Base-by-base conservation (phyloP, 495 filamentous ascomycete species). In the Daldinia caldariorum region DNA sequence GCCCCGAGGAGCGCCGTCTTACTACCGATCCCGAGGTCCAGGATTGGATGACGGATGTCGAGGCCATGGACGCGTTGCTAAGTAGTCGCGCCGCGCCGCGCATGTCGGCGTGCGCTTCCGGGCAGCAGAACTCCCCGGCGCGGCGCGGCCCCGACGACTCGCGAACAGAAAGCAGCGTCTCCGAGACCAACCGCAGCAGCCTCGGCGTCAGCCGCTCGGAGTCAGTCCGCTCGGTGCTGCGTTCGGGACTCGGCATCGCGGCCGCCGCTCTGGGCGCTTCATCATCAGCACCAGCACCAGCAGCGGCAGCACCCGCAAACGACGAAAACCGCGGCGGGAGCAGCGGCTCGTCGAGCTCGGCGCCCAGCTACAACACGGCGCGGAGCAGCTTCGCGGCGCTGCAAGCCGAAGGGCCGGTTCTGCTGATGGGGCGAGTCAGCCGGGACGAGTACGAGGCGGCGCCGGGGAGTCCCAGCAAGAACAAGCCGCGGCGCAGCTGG, bases 301-400 rank as follows among this genome's bases (percentile, higher is more conserved):
- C 26, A 26, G 26, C 26, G 1, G 26, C 26, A n/a, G n/a, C 26
- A 26, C 26, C 26, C 1, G 3, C 26, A 13, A 57, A 56, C 18
- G 72, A 68, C 6, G 77, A 66, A 20, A 70, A 57, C 7, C 74
- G 78, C 58, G 73, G 77, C 63, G 70, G 74, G 0, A 77, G 77
- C 29, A 78, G 78, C 56, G 77, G 79, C 26, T 26, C 26, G 54
- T 78, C 77, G 35, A 76, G 66, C 74, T 76, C 74, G 13, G 75
- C 85, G n/a, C 88, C 88, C 26, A 90, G 86, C 54, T 93, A 89
- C 75, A 87, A 84, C 39, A 93, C 92, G 0, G 91, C 90, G 6
- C 83, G 84, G 16, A 87, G 87, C 14, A 85, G 83, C 18, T 87
- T 92, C 64, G 80, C 83, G 1, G 82, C 85, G 16, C 81, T 89